Percentiles rank a stretch among this genome's conserved stretches.
Conservation (phyloP, 176 grass and related monocot genomes). For the Aegilops longissima region DNA sequence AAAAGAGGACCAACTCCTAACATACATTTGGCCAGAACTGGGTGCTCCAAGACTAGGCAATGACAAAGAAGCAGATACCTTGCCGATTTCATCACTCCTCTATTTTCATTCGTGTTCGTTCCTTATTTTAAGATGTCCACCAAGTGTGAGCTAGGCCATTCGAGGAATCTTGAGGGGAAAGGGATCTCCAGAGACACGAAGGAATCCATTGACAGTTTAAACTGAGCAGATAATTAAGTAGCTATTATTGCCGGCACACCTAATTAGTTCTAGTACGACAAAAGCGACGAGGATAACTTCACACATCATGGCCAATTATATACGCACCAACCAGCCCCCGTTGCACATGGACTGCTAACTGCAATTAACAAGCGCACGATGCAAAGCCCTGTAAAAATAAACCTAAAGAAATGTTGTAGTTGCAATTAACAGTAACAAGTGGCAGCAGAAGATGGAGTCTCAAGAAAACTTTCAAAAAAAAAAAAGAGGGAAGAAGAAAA, state of each 20-base stretch:
- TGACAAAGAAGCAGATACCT: background rate
- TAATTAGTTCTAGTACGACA: too few species aligned
- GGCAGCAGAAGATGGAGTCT: too few species aligned
- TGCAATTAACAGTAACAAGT: too few species aligned
- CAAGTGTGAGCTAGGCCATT: background rate
- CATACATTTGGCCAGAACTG: conserved; percentile 17
- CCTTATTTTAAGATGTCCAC: background rate
- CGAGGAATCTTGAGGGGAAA: background rate
- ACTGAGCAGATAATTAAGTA: background rate
- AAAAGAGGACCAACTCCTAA: conserved; percentile 10
- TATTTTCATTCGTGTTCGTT: background rate
- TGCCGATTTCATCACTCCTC: background rate
- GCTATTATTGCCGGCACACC: background rate
- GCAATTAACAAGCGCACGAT: background rate
- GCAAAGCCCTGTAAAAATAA: background rate
- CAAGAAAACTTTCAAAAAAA: too few species aligned
- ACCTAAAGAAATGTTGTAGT: background rate
- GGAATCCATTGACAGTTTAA: background rate
- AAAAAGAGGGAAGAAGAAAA: background rate
- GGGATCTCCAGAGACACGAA: conserved; percentile 1
- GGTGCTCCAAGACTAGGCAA: conserved; percentile 10
- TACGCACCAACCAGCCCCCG: background rate
- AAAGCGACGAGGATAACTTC: too few species aligned
- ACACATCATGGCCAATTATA: background rate
- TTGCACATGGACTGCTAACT: background rate